phyloP scores from a whole-genome alignment of 805 yeast species.

The Cyberlindnera suaveolens region DNA sequence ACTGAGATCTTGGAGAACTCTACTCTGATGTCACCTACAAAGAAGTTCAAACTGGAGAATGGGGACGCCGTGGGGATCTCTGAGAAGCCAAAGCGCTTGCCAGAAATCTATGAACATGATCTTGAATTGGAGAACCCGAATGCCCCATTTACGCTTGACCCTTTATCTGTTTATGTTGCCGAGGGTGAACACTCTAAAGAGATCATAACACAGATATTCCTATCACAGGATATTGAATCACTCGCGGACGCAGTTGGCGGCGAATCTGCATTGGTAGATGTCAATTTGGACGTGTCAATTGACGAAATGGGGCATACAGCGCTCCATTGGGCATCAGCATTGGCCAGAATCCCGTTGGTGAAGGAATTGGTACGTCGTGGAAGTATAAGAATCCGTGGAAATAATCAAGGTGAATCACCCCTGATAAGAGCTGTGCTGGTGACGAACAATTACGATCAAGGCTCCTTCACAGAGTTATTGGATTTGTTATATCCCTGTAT shows the following conservation, averaged over 20 bases:
- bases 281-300: slow-evolving; percentile 76
- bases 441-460: slow-evolving; percentile 75
- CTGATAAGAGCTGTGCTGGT: slow-evolving; percentile 78
- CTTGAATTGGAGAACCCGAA: slow-evolving; percentile 34
- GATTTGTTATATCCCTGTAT: slow-evolving; percentile 73
- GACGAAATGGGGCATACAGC: slow-evolving; percentile 94
- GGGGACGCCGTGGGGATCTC: not conserved
- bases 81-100: not conserved
- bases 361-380: slow-evolving; percentile 60
- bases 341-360: slow-evolving; percentile 72
- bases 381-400: slow-evolving; percentile 67
- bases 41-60: slow-evolving; percentile 25
- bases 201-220: slow-evolving; percentile 44
- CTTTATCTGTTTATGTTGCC: slow-evolving; percentile 28
- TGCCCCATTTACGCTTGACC: slow-evolving; percentile 43
- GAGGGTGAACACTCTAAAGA: slow-evolving; percentile 35
- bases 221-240: slow-evolving; percentile 33
- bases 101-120: slow-evolving; percentile 33
- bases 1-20: slow-evolving; percentile 5
- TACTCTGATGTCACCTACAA: slow-evolving; percentile 30
- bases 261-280: slow-evolving; percentile 22
- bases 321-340: slow-evolving; percentile 91
- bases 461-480: slow-evolving; percentile 65
- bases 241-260: slow-evolving; percentile 26
- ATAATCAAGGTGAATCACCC: slow-evolving; percentile 83